Conservation (phyloP, 495 filamentous ascomycete species). For the Cudoniella acicularis region DNA sequence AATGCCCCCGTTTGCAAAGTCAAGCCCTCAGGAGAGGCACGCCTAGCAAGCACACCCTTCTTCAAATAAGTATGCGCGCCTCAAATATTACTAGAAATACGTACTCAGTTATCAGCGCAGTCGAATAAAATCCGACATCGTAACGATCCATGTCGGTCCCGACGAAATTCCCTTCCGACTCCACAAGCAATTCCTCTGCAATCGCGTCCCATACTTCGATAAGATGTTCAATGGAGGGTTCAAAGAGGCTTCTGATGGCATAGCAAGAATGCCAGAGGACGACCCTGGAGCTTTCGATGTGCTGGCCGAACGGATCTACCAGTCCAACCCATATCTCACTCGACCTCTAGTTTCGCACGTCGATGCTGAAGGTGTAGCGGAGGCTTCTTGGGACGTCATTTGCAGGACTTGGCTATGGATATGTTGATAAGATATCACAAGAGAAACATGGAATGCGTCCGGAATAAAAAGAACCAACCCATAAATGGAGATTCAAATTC, state of each 20-base stretch:
- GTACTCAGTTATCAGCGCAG: not conserved
- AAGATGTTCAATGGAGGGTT: slow-evolving; percentile 1
- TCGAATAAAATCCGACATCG: not conserved
- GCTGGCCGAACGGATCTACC: too few relatives aligned
- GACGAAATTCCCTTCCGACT: not conserved
- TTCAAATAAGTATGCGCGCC: not conserved
- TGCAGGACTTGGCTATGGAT: too few relatives aligned
- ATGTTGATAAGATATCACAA: too few relatives aligned
- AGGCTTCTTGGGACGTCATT: too few relatives aligned
- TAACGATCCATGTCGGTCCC: not conserved
- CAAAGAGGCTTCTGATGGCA: not conserved
- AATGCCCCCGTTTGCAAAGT: not conserved
- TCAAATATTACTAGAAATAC: not conserved
- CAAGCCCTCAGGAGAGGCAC: not conserved
- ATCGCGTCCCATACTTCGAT: not conserved
- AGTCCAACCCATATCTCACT: too few relatives aligned
- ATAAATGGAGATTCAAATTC: too few relatives aligned
- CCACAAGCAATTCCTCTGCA: not conserved
- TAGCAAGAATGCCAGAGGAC: not conserved
- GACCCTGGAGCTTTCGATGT: not conserved
- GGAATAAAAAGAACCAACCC: too few relatives aligned
- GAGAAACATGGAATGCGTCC: too few relatives aligned
- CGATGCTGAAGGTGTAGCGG: too few relatives aligned
- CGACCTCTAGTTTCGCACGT: too few relatives aligned
- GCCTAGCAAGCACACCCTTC: not conserved